Evolutionary conservation across 352 stramenopile genomes (phyloP).

Genomic region (Phytophthora ohioensis): DNA sequence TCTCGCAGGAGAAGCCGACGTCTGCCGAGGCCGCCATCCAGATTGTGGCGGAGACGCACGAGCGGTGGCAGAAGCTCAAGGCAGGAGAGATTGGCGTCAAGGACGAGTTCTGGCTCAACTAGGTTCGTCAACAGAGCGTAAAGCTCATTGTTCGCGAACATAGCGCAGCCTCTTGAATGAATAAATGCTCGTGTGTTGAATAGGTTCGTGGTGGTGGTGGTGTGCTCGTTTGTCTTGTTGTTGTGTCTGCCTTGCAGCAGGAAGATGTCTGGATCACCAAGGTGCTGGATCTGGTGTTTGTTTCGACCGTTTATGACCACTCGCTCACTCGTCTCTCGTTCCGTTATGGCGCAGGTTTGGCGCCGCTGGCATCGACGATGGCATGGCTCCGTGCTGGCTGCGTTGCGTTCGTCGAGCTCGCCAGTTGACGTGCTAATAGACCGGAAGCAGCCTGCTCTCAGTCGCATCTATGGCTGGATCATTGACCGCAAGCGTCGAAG

Average conservation of each 20-base stretch:
- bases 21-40: constrained; percentile 60
- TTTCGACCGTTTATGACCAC: constrained; percentile 22
- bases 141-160: constrained; percentile 29
- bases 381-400: constrained; percentile 40
- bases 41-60: constrained; percentile 75
- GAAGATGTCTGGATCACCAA: neutral
- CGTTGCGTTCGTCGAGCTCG: constrained; percentile 39
- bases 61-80: constrained; percentile 79
- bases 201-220: constrained; percentile 13
- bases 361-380: constrained; percentile 39
- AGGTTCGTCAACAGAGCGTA: constrained; percentile 21
- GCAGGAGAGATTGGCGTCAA: constrained; percentile 65
- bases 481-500: constrained; percentile 43
- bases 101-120: constrained; percentile 70
- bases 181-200: constrained; percentile 39
- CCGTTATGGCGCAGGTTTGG: constrained; percentile 29
- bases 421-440: neutral
- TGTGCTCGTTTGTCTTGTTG: neutral
- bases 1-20: constrained; percentile 85
- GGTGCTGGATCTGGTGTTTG: neutral
- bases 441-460: constrained; percentile 42
- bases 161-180: constrained; percentile 34
- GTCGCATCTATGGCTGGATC: constrained; percentile 49
- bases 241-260: neutral
- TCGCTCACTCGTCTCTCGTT: constrained; percentile 23